Percentiles rank a stretch among this genome's conserved stretches.
Evolutionary conservation across 305 asterid genomes (phyloP).

Genomic region (Fraxinus paxiana): DNA sequence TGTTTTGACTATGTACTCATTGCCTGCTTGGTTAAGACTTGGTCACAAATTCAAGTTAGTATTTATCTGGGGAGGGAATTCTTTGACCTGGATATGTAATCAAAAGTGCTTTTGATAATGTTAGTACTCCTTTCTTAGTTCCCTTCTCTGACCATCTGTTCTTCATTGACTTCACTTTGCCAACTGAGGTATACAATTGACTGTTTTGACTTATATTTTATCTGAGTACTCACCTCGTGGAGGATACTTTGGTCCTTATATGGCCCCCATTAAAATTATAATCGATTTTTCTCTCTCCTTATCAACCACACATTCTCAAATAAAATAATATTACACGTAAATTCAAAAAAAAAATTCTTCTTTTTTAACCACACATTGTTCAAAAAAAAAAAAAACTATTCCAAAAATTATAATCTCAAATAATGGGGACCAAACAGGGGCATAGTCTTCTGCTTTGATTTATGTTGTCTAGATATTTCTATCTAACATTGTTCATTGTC

Average conservation of each 20-base stretch:
- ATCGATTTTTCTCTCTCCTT: neutral
- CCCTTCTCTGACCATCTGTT: neutral
- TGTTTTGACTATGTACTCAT: neutral
- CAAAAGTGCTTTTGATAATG: neutral
- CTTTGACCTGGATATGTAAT: neutral
- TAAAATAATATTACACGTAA: too few relatives aligned
- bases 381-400: too few relatives aligned
- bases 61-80: neutral
- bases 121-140: neutral
- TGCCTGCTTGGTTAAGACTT: neutral
- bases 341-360: too few relatives aligned
- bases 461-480: neutral
- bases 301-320: neutral
- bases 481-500: neutral
- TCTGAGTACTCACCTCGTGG: neutral
- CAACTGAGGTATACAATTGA: neutral
- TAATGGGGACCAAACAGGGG: neutral
- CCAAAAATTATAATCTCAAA: neutral
- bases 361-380: neutral
- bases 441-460: neutral
- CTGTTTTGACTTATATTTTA: neutral
- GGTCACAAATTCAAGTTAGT: neutral
- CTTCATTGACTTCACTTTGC: neutral
- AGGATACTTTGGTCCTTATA: neutral
- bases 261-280: neutral